Percentiles rank a stretch among this genome's conserved stretches.
Conservation (phyloP, 805 yeast genomes). For the Torulaspora franciscae region DNA sequence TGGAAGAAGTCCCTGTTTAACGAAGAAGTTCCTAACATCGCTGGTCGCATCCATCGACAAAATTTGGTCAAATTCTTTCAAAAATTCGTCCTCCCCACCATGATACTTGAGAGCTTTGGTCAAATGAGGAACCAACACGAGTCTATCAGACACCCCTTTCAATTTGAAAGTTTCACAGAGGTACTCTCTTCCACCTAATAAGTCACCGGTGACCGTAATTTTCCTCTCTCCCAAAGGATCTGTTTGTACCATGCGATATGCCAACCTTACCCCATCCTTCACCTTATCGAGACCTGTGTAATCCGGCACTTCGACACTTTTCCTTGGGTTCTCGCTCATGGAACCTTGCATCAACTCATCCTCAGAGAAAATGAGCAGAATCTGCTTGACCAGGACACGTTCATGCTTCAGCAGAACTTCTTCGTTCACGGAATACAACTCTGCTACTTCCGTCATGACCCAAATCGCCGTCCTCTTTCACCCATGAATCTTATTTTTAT, state of each 20-base stretch:
- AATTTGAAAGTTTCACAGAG: slow-evolving; percentile 40
- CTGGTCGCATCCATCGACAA: slow-evolving; percentile 37
- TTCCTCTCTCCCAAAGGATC: slow-evolving; percentile 47
- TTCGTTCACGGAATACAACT: slow-evolving; percentile 5
- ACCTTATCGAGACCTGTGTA: slow-evolving; percentile 14
- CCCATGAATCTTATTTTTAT: neutral
- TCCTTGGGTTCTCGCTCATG: slow-evolving; percentile 20
- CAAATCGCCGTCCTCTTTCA: neutral
- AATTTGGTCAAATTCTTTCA: slow-evolving; percentile 39
- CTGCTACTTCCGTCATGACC: slow-evolving; percentile 8
- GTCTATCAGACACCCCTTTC: slow-evolving; percentile 29
- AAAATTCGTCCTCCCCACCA: slow-evolving; percentile 43
- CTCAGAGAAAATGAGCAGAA: slow-evolving; percentile 18
- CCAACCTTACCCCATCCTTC: slow-evolving; percentile 6
- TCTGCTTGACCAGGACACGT: slow-evolving; percentile 23
- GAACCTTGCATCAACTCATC: slow-evolving; percentile 23
- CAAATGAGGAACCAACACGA: slow-evolving; percentile 35
- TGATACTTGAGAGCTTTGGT: slow-evolving; percentile 40
- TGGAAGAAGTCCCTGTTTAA: slow-evolving; percentile 28
- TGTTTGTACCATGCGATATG: slow-evolving; percentile 19
- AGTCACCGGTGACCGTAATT: slow-evolving; percentile 38
- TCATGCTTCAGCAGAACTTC: slow-evolving; percentile 20
- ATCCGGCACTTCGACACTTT: slow-evolving; percentile 18
- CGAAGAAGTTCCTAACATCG: slow-evolving; percentile 38
- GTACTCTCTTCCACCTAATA: slow-evolving; percentile 39